Percentiles rank a stretch among this genome's conserved stretches.
phyloP scores from a whole-genome alignment of 2,329 filamentous ascomycete genomes.

The Cladorrhinum sp. region DNA sequence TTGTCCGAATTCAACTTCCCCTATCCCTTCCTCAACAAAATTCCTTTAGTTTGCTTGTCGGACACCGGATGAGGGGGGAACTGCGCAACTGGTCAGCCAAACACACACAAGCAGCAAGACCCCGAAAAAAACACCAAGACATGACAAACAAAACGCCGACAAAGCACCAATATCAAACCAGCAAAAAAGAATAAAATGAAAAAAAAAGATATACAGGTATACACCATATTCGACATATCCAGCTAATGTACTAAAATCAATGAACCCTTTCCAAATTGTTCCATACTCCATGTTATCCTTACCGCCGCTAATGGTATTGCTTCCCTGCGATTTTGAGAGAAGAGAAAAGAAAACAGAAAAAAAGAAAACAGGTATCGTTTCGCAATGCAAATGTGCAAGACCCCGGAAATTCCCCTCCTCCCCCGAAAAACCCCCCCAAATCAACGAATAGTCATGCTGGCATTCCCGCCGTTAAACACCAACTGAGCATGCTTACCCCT shows the following conservation, averaged over 20 bases:
- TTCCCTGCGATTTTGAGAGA: background rate
- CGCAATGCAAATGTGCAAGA: slow-evolving; percentile 2
- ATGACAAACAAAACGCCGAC: background rate
- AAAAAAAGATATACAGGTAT: background rate
- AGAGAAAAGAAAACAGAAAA: background rate
- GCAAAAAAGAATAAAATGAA: background rate
- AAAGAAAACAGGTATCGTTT: background rate
- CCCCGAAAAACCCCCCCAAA: background rate
- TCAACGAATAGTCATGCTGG: slow-evolving; percentile 36
- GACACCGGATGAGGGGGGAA: background rate
- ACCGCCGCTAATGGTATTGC: background rate
- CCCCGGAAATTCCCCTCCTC: no score
- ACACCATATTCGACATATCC: background rate
- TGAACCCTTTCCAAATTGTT: background rate
- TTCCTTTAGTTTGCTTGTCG: background rate
- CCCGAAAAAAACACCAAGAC: no score
- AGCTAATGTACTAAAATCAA: background rate
- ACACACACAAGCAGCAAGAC: background rate
- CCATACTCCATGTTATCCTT: background rate
- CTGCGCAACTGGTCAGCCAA: background rate
- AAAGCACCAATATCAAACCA: background rate
- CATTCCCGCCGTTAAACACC: slow-evolving; percentile 44
- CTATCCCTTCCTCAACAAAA: background rate
- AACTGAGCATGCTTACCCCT: slow-evolving; percentile 49
- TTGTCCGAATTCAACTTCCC: background rate